phyloP scores from a whole-genome alignment of 208 protist species.

The Sergeia podlipaevii region DNA sequence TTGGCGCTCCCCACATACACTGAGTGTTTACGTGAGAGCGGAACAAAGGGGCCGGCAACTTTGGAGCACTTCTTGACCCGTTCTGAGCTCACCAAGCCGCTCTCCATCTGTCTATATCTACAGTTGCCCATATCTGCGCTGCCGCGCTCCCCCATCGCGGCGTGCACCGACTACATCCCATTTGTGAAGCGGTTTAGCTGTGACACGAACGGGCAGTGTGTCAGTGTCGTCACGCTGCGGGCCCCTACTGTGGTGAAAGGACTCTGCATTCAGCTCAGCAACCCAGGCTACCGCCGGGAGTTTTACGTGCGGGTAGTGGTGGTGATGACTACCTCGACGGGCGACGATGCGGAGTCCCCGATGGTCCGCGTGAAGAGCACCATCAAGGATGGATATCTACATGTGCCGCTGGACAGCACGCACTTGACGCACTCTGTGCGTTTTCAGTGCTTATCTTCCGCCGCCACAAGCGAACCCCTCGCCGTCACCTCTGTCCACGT shows the following conservation, averaged over 20 bases:
- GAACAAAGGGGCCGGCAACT: not conserved
- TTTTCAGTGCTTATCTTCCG: too few species aligned
- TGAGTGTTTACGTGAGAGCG: conserved; percentile 11
- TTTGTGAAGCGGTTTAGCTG: conserved; percentile 5
- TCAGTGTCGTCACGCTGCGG: conserved; percentile 7
- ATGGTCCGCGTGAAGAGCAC: conserved; percentile 10
- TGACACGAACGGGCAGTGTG: not conserved
- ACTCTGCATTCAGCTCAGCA: conserved; percentile 17
- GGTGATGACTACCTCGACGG: conserved; percentile 13
- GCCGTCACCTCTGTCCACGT: too few species aligned
- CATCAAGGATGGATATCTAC: conserved; percentile 12
- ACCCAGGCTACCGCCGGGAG: conserved; percentile 5
- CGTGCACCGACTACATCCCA: not conserved
- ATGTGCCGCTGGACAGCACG: conserved; percentile 10
- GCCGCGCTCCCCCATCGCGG: conserved; percentile 2
- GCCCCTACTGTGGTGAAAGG: conserved; percentile 7
- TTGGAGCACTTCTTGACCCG: conserved; percentile 22
- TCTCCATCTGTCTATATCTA: conserved; percentile 46
- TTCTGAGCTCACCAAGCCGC: conserved; percentile 16
- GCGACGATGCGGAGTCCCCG: conserved; percentile 2
- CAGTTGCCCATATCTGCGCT: conserved; percentile 28
- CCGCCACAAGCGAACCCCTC: too few species aligned
- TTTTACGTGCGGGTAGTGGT: conserved; percentile 15
- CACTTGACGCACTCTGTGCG: too few species aligned
- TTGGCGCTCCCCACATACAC: conserved; percentile 28